Evolutionary conservation across 1,284 basidiomycete genomes (phyloP), one percentile per base, ranked within the genome.

Genomic region (Peniophora sp.): DNA sequence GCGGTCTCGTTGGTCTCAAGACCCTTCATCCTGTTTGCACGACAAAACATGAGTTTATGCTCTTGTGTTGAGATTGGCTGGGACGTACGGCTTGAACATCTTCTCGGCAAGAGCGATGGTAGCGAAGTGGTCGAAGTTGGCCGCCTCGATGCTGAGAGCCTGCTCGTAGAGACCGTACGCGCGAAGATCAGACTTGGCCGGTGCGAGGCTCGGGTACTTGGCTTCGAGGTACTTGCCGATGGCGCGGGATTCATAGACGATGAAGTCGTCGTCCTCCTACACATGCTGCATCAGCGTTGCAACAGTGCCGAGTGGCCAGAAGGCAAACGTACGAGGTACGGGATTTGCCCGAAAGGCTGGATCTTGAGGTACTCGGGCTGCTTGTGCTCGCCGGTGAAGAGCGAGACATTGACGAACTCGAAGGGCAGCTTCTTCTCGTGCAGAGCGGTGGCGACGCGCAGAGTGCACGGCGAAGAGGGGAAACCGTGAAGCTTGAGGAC

Each of bases 301-400:
- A 10, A n/a, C 34, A 36, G 10, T 10, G 34, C 34, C 10, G 34
- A 10, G 10, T 36, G 34, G 34, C n/a, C 34, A 36, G n/a, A 36
- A 10, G n/a, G 34, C 10, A 10, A 6, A 63, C 71, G 36, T 53
- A 78, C 77, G 51, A 87, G 70, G 63, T 75, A 82, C 1, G 83
- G 84, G 54, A 86, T 63, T 61, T 81, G 79, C 17, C 81, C 82
- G 57, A 86, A 87, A 0, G 85, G 83, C 55, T 86, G 82, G 22
- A 69, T 62, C 24, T 60, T 61, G 20, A 72, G 16, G 67, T 64
- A 76, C n/a, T 61, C 69, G 0, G 72, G 57, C 0, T 60, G 14
- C 61, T 81, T 82, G 51, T 83, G 75, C 56, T 75, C 73, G n/a
- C 64, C 63, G 41, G 70, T 71, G 36, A 45, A 0, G 11, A 77